Evolutionary conservation across 192 early-diverging fungal species (phyloP).

Genomic region (Entomortierella lignicola): DNA sequence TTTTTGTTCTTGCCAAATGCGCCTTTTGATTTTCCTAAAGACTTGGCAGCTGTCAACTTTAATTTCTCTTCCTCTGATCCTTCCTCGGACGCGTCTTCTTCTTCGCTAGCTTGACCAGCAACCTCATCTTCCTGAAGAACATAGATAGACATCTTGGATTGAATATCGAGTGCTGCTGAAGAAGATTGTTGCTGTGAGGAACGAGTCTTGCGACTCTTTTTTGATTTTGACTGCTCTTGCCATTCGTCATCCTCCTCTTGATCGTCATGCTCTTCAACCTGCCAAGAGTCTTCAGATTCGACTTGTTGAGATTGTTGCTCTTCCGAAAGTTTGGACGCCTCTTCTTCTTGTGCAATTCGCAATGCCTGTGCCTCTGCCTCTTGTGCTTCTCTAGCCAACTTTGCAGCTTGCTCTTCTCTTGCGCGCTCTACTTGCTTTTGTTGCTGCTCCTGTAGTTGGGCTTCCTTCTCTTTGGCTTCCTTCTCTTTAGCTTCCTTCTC

Average conservation of each 20-base stretch:
- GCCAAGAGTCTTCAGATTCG: slow-evolving; percentile 25
- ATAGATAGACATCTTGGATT: slow-evolving; percentile 48
- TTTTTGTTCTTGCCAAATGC: slow-evolving; percentile 39
- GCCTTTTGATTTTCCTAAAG: slow-evolving; percentile 15
- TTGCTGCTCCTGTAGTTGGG: slow-evolving; percentile 1
- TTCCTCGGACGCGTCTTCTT: slow-evolving; percentile 26
- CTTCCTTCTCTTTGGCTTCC: slow-evolving; percentile 7
- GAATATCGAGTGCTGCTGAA: slow-evolving; percentile 11
- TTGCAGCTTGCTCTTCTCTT: slow-evolving; percentile 3
- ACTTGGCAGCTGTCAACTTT: slow-evolving; percentile 12
- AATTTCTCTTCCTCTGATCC: slow-evolving; percentile 18
- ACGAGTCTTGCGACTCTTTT: slow-evolving; percentile 51
- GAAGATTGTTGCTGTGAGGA: slow-evolving; percentile 17
- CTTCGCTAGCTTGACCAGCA: slow-evolving; percentile 24
- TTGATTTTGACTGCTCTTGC: slow-evolving; percentile 54
- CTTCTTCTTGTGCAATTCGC: slow-evolving; percentile 14
- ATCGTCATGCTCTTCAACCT: slow-evolving; percentile 25
- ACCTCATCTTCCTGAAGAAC: slow-evolving; percentile 41
- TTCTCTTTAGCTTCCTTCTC: slow-evolving; percentile 24
- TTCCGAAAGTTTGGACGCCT: neutral
- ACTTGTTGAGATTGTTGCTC: slow-evolving; percentile 9
- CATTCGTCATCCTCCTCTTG: slow-evolving; percentile 42
- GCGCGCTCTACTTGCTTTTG: slow-evolving; percentile 4
- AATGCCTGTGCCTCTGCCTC: slow-evolving; percentile 9
- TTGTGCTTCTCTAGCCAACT: slow-evolving; percentile 10